These are phyloP conservation scores for Aphanoascus verrucosus DNA, from an alignment of 2,329 filamentous ascomycete genomes.

Conservation along the genomic window DNA sequence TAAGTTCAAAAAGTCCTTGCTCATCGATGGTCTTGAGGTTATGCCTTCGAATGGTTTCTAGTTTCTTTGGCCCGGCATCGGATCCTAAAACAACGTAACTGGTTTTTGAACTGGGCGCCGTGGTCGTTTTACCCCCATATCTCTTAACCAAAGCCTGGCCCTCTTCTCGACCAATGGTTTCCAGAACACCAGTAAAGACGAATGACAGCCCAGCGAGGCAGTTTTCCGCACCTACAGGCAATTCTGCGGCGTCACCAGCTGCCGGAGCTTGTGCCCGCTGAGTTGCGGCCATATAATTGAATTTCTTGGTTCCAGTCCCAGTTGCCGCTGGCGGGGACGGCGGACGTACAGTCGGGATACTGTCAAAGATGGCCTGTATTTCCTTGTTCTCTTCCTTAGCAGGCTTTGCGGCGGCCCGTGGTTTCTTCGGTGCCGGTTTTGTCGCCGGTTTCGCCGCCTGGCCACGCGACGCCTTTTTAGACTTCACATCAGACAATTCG, in stretches of 20 bases:
- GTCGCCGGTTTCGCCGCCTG: constrained; percentile 9
- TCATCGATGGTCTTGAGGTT: constrained; percentile 90
- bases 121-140: constrained; percentile 85
- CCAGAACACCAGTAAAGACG: constrained; percentile 85
- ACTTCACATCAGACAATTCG: constrained; percentile 48
- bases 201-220: constrained; percentile 84
- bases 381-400: constrained; percentile 56
- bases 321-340: constrained; percentile 66
- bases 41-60: constrained; percentile 69
- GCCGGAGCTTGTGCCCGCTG: constrained; percentile 51
- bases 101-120: constrained; percentile 80
- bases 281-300: constrained; percentile 59
- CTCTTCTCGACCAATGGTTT: constrained; percentile 71
- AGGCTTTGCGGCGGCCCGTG: constrained; percentile 59
- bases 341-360: constrained; percentile 69
- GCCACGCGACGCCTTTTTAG: constrained; percentile 41
- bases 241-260: constrained; percentile 54
- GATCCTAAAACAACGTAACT: constrained; percentile 83
- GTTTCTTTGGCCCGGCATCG: constrained; percentile 87
- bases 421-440: constrained; percentile 32
- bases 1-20: constrained; percentile 78
- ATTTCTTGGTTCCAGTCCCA: constrained; percentile 48
- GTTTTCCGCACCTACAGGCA: constrained; percentile 76
- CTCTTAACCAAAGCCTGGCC: constrained; percentile 77
- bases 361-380: constrained; percentile 76